A percentile compares a stretch with the other conserved stretches of the same genome.
Evolutionary conservation across 441 rosid genomes (phyloP).

Genomic region (Sinapis alba): DNA sequence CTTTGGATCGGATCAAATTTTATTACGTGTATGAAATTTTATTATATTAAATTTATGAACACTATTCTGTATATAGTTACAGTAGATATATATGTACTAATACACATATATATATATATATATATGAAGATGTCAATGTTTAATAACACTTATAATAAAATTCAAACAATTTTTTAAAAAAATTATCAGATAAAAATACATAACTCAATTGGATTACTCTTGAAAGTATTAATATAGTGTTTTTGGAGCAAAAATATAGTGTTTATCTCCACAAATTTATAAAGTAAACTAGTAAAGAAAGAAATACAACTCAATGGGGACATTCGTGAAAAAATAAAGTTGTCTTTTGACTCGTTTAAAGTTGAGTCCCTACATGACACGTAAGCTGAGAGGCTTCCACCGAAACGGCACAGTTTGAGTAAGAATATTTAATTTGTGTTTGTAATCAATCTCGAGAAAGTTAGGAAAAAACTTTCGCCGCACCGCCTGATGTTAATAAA

Average conservation of each 20-base stretch:
- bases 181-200: background rate
- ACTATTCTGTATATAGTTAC: background rate
- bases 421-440: background rate
- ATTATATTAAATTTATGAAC: no score
- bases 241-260: no score
- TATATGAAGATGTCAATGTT: background rate
- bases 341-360: slow-evolving; percentile 5
- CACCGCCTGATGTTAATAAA: slow-evolving; percentile 24
- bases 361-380: slow-evolving; percentile 22
- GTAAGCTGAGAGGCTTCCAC: background rate
- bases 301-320: background rate
- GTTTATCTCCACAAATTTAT: background rate
- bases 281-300: background rate
- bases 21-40: background rate
- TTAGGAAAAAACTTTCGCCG: slow-evolving; percentile 22
- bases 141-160: background rate
- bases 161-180: background rate
- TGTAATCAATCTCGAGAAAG: slow-evolving; percentile 21
- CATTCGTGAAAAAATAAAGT: background rate
- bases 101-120: no score
- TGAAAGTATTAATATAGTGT: background rate
- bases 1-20: background rate
- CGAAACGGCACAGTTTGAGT: slow-evolving; percentile 18
- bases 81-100: background rate
- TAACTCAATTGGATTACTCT: background rate